phyloP scores from a whole-genome alignment of 2,329 filamentous ascomycete species.

The Hypoxylon sp. region DNA sequence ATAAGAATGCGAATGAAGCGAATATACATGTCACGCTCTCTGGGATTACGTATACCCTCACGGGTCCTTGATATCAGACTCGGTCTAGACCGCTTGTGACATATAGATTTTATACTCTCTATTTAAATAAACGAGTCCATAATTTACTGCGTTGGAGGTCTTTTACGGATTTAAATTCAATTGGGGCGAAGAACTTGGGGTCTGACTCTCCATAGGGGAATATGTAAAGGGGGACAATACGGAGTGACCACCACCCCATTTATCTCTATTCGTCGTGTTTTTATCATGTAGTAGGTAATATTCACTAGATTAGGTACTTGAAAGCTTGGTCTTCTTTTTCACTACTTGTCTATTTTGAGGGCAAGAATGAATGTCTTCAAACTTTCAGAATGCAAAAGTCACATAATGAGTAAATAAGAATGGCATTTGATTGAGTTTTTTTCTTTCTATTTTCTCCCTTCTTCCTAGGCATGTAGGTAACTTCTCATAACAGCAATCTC shows the following conservation, averaged over 20 bases:
- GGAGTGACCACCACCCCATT: background rate
- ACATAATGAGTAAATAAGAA: background rate
- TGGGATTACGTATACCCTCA: background rate
- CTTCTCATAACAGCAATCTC: background rate
- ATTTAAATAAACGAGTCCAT: background rate
- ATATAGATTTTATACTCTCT: background rate
- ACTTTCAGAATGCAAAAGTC: background rate
- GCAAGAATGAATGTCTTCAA: background rate
- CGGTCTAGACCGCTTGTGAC: background rate
- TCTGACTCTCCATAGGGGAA: background rate
- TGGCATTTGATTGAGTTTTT: background rate
- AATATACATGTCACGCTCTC: background rate
- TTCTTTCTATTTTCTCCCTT: background rate
- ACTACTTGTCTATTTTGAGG: no score
- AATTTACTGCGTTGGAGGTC: background rate
- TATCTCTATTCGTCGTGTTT: background rate
- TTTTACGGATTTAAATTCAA: background rate
- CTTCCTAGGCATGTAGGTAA: no score
- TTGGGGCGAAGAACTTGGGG: slow-evolving; percentile 1
- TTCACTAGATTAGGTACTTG: background rate
- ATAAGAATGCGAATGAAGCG: background rate
- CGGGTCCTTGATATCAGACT: background rate
- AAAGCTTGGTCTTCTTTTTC: no score
- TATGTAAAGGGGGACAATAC: background rate
- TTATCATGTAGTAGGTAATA: background rate